These are phyloP conservation scores for Musa beccarii DNA, from an alignment of 176 grass and related monocot species.

Conservation along the genomic window DNA sequence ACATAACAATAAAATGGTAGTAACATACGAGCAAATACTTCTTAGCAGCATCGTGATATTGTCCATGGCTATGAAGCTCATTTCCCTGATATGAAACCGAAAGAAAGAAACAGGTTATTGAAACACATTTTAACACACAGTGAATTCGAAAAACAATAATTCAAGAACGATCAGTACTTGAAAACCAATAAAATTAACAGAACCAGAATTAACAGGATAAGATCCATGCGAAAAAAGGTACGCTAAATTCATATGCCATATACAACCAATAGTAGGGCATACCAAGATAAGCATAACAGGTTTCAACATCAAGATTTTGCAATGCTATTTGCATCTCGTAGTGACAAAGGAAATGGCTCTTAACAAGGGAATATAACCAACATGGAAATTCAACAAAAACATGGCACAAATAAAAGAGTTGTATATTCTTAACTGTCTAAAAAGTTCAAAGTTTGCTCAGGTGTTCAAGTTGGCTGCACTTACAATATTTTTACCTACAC, in stretches of 20 bases:
- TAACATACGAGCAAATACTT: conserved; percentile 86
- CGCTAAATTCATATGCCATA: not conserved
- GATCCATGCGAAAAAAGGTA: too few relatives aligned
- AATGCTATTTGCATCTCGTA: not conserved
- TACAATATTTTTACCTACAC: not conserved
- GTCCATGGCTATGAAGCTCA: conserved; percentile 59
- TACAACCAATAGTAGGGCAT: not conserved
- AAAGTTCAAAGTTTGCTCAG: not conserved
- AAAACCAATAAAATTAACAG: too few relatives aligned
- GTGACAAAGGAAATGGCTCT: not conserved
- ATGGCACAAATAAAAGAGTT: not conserved
- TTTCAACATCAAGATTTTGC: not conserved
- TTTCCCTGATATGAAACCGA: conserved; percentile 49
- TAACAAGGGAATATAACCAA: not conserved
- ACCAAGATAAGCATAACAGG: not conserved
- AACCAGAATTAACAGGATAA: too few relatives aligned
- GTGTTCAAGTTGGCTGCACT: not conserved
- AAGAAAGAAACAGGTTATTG: conserved; percentile 3
- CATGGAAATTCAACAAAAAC: not conserved
- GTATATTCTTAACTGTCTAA: too few relatives aligned
- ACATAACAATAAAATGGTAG: not conserved
- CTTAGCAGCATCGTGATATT: conserved; percentile 64
- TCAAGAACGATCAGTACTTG: too few relatives aligned
- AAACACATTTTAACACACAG: not conserved
- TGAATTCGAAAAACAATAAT: too few relatives aligned